Evolutionary conservation across 1,284 basidiomycete genomes (phyloP), one percentile per base, ranked within the genome.

Genomic region (Ceratobasidium sp.): DNA sequence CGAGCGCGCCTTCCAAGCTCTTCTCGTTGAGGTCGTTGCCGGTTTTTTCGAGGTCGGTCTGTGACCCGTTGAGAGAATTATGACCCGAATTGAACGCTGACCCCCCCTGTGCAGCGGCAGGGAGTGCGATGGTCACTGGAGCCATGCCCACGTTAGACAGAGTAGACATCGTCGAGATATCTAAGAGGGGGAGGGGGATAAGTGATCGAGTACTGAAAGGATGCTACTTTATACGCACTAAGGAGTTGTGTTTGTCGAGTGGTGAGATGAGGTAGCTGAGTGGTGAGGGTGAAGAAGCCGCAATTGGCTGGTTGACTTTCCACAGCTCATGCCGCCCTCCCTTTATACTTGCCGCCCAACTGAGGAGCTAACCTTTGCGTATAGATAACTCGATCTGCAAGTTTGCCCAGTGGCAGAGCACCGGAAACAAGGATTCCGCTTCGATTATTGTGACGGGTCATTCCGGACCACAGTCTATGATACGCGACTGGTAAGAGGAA

Each of bases 1-100:
- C 62, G 30, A 64, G 26, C 44, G 62, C 62, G 11, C 62, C 62
- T 21, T 64, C 62, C 62, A 64, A 52, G 30, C 62, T 64, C 62
- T 64, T 64, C 62, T 64, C 62, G 62, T 47, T 64, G 62, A 52
- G 6, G 11, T 64, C 62, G 52, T 21, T 16, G 32, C 57, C 57
- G 35, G 62, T 64, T 47, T 64, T 64, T 52, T 64, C 62, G 21
- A 64, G 49, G 46, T 64, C 62, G 21, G 62, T 52, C 28, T 28
- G 49, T 18, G 62, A 64, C 26, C 47, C 47, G 23, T 64, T 64
- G 62, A 64, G 62, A 38, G 62, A 64, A 23, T 64, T 64, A 35
- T 64, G 62, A 28, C 62, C 62, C 30, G 62, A 64, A 30, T 23
- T 52, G 30, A 64, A 64, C 50, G 62, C 62, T 26, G 62, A 64